Evolutionary conservation across 2,329 filamentous ascomycete genomes (phyloP), one percentile per base, ranked within the genome.

Genomic region (Cryphonectria radicalis): DNA sequence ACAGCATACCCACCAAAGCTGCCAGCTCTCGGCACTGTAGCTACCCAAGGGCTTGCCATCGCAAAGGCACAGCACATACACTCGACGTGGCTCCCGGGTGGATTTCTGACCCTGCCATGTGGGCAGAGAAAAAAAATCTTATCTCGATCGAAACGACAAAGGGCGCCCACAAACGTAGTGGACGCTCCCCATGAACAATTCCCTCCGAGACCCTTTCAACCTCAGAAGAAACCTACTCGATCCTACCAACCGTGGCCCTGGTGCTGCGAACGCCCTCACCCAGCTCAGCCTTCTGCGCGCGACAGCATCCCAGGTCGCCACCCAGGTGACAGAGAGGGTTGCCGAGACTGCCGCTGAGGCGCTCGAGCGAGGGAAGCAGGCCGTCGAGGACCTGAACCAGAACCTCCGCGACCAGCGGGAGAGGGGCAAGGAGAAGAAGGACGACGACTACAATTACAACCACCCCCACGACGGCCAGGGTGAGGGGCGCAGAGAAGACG

Each of bases 341-440:
- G 76, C 79, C 72, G 80, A 85, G 68, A 79, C 86, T 73, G 82
- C 81, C 73, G 82, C 84, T 73, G 82, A 83, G 76, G 85, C 86
- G 74, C 82, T 84, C 74, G 85, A 86, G 80, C 85, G 82, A 73
- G 81, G 84, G 76, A 79, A 82, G 68, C 80, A 85, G 79, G 85
- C 83, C 67, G 80, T 85, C 75, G 84, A 86, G 74, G 79, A 80
- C 42, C 66, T 73, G 46, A 73, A 73, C 69, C 70, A 66, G 46
- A 73, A 67, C 63, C 69, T 71, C 28, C 71, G 71, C 69, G 71
- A 73, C 35, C 71, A 70, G 69, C 66, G 70, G 37, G 66, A 71
- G 59, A 63, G 72, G 46, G 72, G 63, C 40, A 71, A 50, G 50
- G 69, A 63, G 46, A 73, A 73, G 72, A 73, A 70, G 46, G 79